Evolutionary conservation across 768 basidiomycete genomes (phyloP), one percentile per base, ranked within the genome.

Genomic region (Lactifluus pinguis): DNA sequence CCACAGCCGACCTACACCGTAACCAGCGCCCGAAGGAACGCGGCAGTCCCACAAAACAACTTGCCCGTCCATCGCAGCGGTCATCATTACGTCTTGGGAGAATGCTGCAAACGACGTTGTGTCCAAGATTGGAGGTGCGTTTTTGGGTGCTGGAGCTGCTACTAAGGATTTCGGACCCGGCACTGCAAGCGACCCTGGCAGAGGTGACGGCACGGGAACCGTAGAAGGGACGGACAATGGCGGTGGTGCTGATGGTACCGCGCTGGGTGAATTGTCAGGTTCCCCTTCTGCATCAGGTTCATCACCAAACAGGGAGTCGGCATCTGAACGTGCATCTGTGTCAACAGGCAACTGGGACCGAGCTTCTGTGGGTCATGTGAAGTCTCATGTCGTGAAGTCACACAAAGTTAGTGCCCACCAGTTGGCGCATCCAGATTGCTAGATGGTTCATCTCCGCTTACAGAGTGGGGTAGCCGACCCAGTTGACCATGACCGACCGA

Each of bases 11-110:
- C 92, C 93, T 1, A 93, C 88, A 6, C 92, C 89, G 44, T 72
- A 76, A 32, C 86, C 84, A 42, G 80, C 74, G 2, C 59, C 45
- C 7, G 77, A 77, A 56, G 85, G 76, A 38, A 82, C 83, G 64
- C 95, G 77, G 68, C 86, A 81, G 70, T 99, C 95, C 88, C 95
- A 95, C 13, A 99, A 71, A 50, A 94, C 81, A 15, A 98, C 82
- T 69, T 95, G 90, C 2, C 97, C 95, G 67, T 98, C 95, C 66
- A 95, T 87, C 9, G 85, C 86, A 34, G 90, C 86, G 10, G 91
- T 93, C 82, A 99, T 80, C 30, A 98, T 72, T 19, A 95, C 69
- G 69, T 98, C 92, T 9, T 86, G 75, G 9, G 93, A 95, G 72
- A 84, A 90, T 11, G 78, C 74, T 13, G 79, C 70, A 66, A 85